Percentiles rank a stretch among this genome's conserved stretches.
phyloP scores from a whole-genome alignment of 352 stramenopile genomes.

The Phytophthora litchii region DNA sequence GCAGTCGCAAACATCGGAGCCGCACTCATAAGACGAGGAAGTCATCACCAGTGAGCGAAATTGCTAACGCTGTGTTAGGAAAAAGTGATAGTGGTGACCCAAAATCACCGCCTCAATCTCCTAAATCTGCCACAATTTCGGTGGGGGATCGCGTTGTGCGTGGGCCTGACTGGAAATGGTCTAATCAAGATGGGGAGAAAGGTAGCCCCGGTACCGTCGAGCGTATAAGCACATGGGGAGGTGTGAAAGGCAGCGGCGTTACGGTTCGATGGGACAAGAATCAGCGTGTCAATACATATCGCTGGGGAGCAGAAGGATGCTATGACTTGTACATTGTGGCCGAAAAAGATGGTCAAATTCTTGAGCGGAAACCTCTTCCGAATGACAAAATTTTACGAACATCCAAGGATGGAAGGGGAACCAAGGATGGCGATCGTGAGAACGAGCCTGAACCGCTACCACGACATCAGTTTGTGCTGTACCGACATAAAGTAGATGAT shows the following conservation, averaged over 20 bases:
- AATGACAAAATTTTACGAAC: slow-evolving; percentile 23
- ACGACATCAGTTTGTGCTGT: slow-evolving; percentile 69
- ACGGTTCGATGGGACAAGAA: slow-evolving; percentile 86
- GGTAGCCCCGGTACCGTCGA: slow-evolving; percentile 72
- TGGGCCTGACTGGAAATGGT: slow-evolving; percentile 85
- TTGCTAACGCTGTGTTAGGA: slow-evolving; percentile 29
- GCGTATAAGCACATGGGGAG: slow-evolving; percentile 79
- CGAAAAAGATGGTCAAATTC: slow-evolving; percentile 49
- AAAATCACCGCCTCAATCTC: slow-evolving; percentile 13
- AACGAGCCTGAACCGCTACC: slow-evolving; percentile 33
- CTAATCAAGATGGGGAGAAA: slow-evolving; percentile 74
- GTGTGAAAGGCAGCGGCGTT: slow-evolving; percentile 74
- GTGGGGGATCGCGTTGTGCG: slow-evolving; percentile 76
- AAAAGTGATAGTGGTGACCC: slow-evolving; percentile 22
- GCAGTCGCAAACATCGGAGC: slow-evolving; percentile 36
- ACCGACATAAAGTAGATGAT: slow-evolving; percentile 54
- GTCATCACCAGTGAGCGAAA: slow-evolving; percentile 36
- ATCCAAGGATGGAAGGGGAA: slow-evolving; percentile 5
- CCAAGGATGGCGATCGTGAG: slow-evolving; percentile 1
- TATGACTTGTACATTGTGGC: slow-evolving; percentile 79
- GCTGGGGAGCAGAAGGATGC: slow-evolving; percentile 77
- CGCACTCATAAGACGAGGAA: slow-evolving; percentile 35
- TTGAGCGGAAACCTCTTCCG: slow-evolving; percentile 62
- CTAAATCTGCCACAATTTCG: slow-evolving; percentile 33
- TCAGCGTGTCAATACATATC: slow-evolving; percentile 84